phyloP scores from a whole-genome alignment of 2,329 filamentous ascomycete genomes.

The Aureobasidium sp. region DNA sequence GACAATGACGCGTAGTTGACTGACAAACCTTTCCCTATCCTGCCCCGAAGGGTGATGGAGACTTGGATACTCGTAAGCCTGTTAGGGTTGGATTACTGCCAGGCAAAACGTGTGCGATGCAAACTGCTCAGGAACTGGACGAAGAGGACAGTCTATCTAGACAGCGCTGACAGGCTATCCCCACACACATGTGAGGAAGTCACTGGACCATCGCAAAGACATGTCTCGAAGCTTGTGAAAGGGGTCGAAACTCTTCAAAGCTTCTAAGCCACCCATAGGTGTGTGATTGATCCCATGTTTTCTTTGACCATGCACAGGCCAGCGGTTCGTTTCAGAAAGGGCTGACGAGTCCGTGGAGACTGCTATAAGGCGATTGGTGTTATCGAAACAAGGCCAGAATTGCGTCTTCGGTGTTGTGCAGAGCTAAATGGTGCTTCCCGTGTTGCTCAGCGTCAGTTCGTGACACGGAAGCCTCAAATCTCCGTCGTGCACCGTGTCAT shows the following conservation, averaged over 20 bases:
- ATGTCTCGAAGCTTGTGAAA: not conserved
- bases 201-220: not conserved
- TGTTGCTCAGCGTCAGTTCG: constrained; percentile 5
- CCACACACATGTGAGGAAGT: not conserved
- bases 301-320: constrained; percentile 9
- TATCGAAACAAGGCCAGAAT: constrained; percentile 4
- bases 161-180: not conserved
- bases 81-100: not conserved
- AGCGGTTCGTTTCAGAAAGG: not conserved
- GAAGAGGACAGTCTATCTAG: not conserved
- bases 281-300: not conserved
- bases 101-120: constrained; percentile 8
- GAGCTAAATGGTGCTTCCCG: constrained; percentile 6
- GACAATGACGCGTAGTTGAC: constrained; percentile 1
- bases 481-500: constrained; percentile 6
- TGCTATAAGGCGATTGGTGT: constrained; percentile 2
- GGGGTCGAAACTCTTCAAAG: not conserved
- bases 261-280: not conserved
- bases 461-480: constrained; percentile 10
- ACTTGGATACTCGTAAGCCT: not conserved
- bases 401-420: constrained; percentile 9
- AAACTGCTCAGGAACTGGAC: not conserved
- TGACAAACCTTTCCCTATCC: not conserved
- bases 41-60: not conserved
- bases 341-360: not conserved